Evolutionary conservation across 2,329 filamentous ascomycete species (phyloP).

Genomic region (Ophiostoma quercus): DNA sequence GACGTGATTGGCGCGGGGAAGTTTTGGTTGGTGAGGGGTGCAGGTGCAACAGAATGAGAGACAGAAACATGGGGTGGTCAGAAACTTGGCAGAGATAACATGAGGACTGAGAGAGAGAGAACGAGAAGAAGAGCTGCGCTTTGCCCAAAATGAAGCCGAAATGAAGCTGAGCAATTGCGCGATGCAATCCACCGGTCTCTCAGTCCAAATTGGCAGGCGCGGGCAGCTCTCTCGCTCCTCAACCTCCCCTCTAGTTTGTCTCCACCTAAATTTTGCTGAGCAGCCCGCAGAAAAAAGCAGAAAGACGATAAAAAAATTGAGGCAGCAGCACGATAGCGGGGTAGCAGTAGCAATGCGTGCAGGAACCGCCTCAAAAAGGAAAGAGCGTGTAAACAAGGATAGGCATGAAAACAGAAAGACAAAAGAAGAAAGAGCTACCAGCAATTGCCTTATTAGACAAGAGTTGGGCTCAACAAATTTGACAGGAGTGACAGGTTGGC

Average conservation of each 20-base stretch:
- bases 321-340: conserved; percentile 15
- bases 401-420: not conserved
- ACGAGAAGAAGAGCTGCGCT: not conserved
- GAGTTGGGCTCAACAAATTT: not conserved
- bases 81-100: not conserved
- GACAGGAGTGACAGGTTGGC: not conserved
- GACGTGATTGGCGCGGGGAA: conserved; percentile 10
- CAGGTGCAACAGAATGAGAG: not conserved
- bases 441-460: not conserved
- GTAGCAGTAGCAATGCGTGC: conserved; percentile 15
- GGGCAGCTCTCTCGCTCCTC: not conserved
- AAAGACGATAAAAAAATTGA: not conserved
- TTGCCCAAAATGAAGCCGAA: not conserved
- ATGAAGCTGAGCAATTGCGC: not conserved
- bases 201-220: not conserved
- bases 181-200: not conserved
- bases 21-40: not conserved
- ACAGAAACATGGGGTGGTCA: conserved; percentile 4
- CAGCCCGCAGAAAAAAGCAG: not conserved
- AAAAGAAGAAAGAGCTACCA: not conserved
- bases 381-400: conserved; percentile 4
- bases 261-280: conserved; percentile 3
- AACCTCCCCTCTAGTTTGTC: not conserved
- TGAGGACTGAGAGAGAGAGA: not conserved
- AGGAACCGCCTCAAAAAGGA: conserved; percentile 13